Evolutionary conservation across 768 basidiomycete genomes (phyloP).

Genomic region (Boletellus ananas): DNA sequence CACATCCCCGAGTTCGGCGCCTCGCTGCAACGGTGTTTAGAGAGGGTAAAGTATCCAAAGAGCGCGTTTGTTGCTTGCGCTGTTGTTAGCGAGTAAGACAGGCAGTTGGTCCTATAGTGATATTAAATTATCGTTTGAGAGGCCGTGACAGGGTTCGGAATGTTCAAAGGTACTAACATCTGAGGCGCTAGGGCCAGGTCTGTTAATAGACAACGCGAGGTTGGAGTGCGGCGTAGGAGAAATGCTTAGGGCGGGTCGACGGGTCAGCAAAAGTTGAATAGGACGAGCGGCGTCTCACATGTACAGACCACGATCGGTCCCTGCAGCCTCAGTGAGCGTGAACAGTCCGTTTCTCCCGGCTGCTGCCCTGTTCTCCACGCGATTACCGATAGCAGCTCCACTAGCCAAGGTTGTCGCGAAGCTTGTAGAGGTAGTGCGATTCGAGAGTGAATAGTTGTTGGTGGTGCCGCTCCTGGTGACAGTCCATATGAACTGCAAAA

Average conservation of each 20-base stretch:
- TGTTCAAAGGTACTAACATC: no score
- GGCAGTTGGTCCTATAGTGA: no score
- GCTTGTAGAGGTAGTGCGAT: neutral
- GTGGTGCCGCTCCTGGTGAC: neutral
- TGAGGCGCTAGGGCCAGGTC: no score
- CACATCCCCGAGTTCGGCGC: no score
- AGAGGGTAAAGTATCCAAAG: no score
- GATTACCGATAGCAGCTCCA: neutral
- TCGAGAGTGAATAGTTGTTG: conserved; percentile 6
- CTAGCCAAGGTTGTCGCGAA: conserved; percentile 1
- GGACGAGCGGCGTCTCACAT: neutral
- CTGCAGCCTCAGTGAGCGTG: neutral
- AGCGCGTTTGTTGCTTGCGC: no score
- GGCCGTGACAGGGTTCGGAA: no score
- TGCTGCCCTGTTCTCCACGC: conserved; percentile 3
- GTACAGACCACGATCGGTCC: conserved; percentile 4
- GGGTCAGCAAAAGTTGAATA: neutral
- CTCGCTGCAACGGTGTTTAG: no score
- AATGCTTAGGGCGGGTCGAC: conserved; percentile 1
- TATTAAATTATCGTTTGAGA: no score
- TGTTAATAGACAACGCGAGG: neutral
- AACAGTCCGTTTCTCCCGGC: conserved; percentile 3
- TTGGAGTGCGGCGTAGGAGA: conserved; percentile 1
- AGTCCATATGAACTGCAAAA: conserved; percentile 9
- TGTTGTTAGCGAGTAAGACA: no score